phyloP scores from a whole-genome alignment of 345 rosid species.

The Dovyalis caffra region DNA sequence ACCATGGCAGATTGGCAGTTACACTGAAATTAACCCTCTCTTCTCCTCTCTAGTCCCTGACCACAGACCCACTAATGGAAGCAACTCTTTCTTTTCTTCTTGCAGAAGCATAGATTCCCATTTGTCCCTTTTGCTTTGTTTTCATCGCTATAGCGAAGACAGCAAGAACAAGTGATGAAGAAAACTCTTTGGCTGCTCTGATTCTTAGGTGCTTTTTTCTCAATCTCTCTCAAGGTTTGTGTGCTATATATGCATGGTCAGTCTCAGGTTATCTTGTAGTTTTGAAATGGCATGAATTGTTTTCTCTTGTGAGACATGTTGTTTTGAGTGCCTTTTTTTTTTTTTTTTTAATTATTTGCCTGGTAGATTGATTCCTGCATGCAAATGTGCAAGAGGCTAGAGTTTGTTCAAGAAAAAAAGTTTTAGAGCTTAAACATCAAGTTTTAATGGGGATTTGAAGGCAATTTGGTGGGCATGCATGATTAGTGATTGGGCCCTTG shows the following conservation, averaged over 20 bases:
- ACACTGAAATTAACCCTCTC: not conserved
- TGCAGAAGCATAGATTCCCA: too few relatives aligned
- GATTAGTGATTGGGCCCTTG: too few relatives aligned
- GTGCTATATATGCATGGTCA: too few relatives aligned
- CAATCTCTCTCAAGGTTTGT: not conserved
- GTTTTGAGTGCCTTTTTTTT: not conserved
- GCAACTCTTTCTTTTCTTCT: too few relatives aligned
- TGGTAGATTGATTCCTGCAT: not conserved
- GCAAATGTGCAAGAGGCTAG: not conserved
- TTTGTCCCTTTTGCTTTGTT: too few relatives aligned
- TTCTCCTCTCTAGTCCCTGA: not conserved
- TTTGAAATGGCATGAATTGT: not conserved
- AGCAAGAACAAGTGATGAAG: not conserved
- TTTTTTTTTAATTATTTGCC: not conserved
- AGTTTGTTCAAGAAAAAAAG: too few relatives aligned
- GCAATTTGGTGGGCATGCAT: too few relatives aligned
- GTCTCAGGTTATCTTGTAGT: not conserved
- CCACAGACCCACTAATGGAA: too few relatives aligned
- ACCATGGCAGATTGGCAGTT: slow-evolving; percentile 20
- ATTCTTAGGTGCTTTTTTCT: not conserved
- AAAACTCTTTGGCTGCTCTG: not conserved
- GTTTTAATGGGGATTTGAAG: too few relatives aligned
- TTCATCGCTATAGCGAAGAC: not conserved
- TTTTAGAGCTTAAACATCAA: too few relatives aligned
- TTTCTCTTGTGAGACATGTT: too few relatives aligned